Percentiles rank a stretch among this genome's conserved stretches.
phyloP scores from a whole-genome alignment of 345 rosid species.

The Populus davidiana region DNA sequence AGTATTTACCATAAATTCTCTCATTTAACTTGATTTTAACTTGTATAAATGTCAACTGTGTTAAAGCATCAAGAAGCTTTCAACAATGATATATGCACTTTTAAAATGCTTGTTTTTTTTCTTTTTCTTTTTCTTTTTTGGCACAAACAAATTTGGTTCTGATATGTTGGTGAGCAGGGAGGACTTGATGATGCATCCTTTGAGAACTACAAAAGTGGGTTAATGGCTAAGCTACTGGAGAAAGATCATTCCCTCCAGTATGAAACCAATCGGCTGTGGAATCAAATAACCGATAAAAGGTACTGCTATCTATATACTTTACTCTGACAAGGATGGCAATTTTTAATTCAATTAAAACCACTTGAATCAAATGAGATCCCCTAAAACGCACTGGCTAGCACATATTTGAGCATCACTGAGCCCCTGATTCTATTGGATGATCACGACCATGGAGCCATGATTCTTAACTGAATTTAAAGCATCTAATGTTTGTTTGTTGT shows the following conservation, averaged over 20 bases:
- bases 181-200: slow-evolving; percentile 71
- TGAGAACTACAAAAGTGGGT: slow-evolving; percentile 70
- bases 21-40: too few relatives aligned
- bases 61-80: too few relatives aligned
- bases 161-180: slow-evolving; percentile 39
- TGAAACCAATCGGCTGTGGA: slow-evolving; percentile 79
- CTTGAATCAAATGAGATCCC: too few relatives aligned
- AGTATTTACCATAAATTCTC: too few relatives aligned
- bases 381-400: neutral
- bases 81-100: neutral
- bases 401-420: too few relatives aligned
- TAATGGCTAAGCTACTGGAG: slow-evolving; percentile 74
- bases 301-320: slow-evolving; percentile 20
- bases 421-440: too few relatives aligned
- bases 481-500: too few relatives aligned
- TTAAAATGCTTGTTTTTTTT: neutral
- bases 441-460: too few relatives aligned
- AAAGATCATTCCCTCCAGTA: slow-evolving; percentile 80
- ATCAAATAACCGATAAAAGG: slow-evolving; percentile 86
- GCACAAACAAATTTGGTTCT: neutral
- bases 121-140: neutral
- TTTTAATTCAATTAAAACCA: neutral
- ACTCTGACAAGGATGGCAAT: neutral
- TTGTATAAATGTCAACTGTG: neutral
- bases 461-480: too few relatives aligned